Evolutionary conservation across 306 rosid genomes (phyloP), one percentile per base, ranked within the genome.

Genomic region (Arachis hypogaea): DNA sequence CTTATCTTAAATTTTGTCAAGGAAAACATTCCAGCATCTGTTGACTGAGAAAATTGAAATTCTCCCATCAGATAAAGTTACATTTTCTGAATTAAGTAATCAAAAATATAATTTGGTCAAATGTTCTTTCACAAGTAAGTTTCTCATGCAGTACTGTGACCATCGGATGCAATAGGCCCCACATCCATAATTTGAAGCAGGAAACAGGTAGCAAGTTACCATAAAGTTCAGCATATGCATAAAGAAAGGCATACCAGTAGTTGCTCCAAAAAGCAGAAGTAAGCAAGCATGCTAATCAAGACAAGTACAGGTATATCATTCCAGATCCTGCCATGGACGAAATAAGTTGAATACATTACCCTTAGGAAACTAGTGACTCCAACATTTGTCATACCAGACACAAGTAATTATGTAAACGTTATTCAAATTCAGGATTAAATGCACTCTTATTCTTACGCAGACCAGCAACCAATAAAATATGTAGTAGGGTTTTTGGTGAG

Each of bases 201-300:
- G 57, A 59, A 68, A 61, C 66, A 64, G 46, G 14, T 44, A 64
- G 40, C 59, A 46, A 69, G 68, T 46, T 47, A 45, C 16, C 73
- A 55, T 46, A 69, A 63, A 74, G 33, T 46, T 56, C 69, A 60
- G 36, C 14, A 18, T 28, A 38, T 50, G 55, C 47, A 52, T 49
- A 63, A 63, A 65, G 50, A 63, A 83, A 65, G 54, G 47, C 84
- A 68, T 88, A 93, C 98, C 96, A 93, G 82, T 77, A 93, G 94
- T 75, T 93, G 95, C 87, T 93, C 98, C 70, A 90, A 67, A 78
- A 93, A 93, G 87, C 98, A 90, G 86, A 93, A 93, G 83, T 93
- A 93, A 9, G 97, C 89, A 62, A 93, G 97, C 88, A 87, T 93
- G 95, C 98, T 88, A 86, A 93, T 82, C 81, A 93, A 79, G 81